Conservation (phyloP, 352 stramenopile genomes). For the Phytophthora citrophthora region DNA sequence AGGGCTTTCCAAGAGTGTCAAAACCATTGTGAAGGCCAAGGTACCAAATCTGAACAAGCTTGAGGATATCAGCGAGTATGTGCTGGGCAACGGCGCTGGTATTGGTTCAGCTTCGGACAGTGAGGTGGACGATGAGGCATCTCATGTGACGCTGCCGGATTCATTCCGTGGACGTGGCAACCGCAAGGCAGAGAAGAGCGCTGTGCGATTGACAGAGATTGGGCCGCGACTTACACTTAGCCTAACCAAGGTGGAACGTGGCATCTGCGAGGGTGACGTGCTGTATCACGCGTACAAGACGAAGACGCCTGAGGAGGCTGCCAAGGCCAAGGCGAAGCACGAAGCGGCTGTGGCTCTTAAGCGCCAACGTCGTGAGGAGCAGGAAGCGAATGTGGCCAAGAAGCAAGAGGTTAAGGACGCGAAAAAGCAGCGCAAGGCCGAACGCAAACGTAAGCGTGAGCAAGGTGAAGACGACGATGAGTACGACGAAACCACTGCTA, state of each 20-base stretch:
- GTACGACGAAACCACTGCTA: conserved; percentile 46
- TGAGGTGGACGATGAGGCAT: conserved; percentile 95
- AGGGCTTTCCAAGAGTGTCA: conserved; percentile 92
- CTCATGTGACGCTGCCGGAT: conserved; percentile 92
- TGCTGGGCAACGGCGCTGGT: conserved; percentile 84
- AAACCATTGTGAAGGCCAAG: conserved; percentile 93
- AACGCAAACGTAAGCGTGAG: conserved; percentile 64
- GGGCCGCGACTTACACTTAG: conserved; percentile 95
- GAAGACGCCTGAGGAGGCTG: conserved; percentile 88
- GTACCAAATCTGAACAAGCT: conserved; percentile 95
- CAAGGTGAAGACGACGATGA: conserved; percentile 56
- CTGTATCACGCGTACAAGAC: conserved; percentile 96
- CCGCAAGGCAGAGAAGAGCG: conserved; percentile 91
- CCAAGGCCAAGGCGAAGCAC: conserved; percentile 81
- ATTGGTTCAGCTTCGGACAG: conserved; percentile 92
- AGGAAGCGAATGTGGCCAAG: conserved; percentile 89
- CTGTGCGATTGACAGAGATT: conserved; percentile 96
- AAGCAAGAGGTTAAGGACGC: conserved; percentile 86
- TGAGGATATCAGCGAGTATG: conserved; percentile 97
- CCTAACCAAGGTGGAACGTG: conserved; percentile 97
- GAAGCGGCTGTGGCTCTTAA: conserved; percentile 77
- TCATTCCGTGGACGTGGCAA: conserved; percentile 94
- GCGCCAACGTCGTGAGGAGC: conserved; percentile 86
- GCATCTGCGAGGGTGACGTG: conserved; percentile 96
- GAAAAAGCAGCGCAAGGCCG: conserved; percentile 78